phyloP scores from a whole-genome alignment of 441 rosid species.

The Pelargonium hybrid region DNA sequence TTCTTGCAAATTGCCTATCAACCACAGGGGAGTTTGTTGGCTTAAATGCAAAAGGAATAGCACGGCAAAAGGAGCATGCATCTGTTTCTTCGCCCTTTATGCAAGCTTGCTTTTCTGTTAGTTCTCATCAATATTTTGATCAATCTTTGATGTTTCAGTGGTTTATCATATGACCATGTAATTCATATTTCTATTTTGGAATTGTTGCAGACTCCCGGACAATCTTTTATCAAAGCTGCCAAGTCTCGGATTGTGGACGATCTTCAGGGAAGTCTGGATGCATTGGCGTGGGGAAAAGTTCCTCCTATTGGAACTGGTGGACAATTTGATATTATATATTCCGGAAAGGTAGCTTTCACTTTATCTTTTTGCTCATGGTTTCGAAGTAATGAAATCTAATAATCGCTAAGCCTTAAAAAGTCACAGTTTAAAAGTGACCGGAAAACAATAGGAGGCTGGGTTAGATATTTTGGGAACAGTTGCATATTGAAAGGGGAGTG shows the following conservation, averaged over 20 bases:
- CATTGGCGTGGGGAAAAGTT: slow-evolving; percentile 81
- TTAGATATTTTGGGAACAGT: too few relatives aligned
- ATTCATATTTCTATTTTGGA: slow-evolving; percentile 12
- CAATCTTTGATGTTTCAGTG: not conserved
- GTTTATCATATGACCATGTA: not conserved
- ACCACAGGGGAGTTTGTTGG: slow-evolving; percentile 85
- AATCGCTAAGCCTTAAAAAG: too few relatives aligned
- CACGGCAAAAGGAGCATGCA: slow-evolving; percentile 51
- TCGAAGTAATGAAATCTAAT: too few relatives aligned
- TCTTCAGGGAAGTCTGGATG: slow-evolving; percentile 76
- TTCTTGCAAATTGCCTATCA: slow-evolving; percentile 64
- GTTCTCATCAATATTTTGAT: slow-evolving; percentile 20
- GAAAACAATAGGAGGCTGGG: too few relatives aligned
- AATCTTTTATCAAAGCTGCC: slow-evolving; percentile 78
- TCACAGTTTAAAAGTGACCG: too few relatives aligned
- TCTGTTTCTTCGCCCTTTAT: slow-evolving; percentile 60
- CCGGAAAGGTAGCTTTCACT: slow-evolving; percentile 43
- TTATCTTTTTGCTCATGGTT: too few relatives aligned
- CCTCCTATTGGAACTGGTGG: slow-evolving; percentile 72
- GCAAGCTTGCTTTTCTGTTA: slow-evolving; percentile 92
- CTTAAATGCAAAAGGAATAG: slow-evolving; percentile 64
- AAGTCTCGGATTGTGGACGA: slow-evolving; percentile 60
- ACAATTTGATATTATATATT: slow-evolving; percentile 59
- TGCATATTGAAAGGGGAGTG: too few relatives aligned
- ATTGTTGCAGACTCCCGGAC: slow-evolving; percentile 70